Conservation (phyloP, 495 filamentous ascomycete species). For the Chaetomium tenue region DNA sequence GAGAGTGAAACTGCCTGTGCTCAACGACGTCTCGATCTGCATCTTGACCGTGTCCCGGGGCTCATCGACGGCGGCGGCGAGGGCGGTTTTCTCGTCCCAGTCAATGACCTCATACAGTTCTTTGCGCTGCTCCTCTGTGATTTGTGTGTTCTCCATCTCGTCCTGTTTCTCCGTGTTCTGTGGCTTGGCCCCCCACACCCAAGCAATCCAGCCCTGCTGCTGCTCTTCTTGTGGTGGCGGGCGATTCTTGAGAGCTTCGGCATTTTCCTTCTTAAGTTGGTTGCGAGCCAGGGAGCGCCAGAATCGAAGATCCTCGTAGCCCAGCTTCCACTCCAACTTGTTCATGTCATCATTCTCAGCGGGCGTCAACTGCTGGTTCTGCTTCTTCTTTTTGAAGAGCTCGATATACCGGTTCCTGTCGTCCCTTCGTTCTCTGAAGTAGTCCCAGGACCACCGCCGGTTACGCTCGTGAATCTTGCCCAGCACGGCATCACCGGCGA, state of each 20-base stretch:
- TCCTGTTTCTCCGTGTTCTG: conserved; percentile 54
- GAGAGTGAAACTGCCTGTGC: conserved; percentile 90
- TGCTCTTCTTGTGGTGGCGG: conserved; percentile 48
- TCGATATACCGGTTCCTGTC: conserved; percentile 86
- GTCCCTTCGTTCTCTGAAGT: conserved; percentile 87
- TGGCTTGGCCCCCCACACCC: conserved; percentile 81
- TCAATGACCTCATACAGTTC: conserved; percentile 97
- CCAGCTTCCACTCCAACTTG: conserved; percentile 79
- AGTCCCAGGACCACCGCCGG: conserved; percentile 87
- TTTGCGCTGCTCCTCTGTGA: conserved; percentile 93
- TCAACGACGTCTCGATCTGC: conserved; percentile 83
- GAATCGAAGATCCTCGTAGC: conserved; percentile 94
- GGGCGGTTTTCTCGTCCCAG: conserved; percentile 92
- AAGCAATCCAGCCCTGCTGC: conserved; percentile 78
- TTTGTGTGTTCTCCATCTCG: conserved; percentile 66
- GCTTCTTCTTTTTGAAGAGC: conserved; percentile 89
- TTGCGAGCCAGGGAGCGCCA: conserved; percentile 94
- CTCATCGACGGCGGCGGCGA: conserved; percentile 81
- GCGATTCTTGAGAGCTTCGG: conserved; percentile 61
- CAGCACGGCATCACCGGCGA: conserved; percentile 83
- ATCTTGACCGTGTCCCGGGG: conserved; percentile 89
- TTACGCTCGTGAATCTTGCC: conserved; percentile 94
- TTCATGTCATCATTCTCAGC: conserved; percentile 70
- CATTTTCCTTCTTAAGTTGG: conserved; percentile 90
- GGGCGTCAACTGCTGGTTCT: conserved; percentile 66